Conservation (phyloP, 345 rosid species). For the Salix exigua region DNA sequence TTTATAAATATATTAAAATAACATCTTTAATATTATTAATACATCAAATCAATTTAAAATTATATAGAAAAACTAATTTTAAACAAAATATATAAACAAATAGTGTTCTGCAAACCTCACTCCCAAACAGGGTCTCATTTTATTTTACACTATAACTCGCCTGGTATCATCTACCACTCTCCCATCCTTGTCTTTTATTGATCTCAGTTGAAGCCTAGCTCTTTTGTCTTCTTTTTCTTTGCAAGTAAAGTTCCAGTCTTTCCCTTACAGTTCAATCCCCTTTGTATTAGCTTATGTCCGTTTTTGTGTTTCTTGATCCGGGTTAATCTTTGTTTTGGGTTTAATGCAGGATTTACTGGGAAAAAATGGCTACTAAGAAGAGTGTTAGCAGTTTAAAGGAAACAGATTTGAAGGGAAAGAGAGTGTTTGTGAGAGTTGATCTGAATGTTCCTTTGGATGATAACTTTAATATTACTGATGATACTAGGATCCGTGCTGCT, state of each 20-base stretch:
- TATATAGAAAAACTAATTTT: too few relatives aligned
- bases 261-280: not conserved
- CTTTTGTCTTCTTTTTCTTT: not conserved
- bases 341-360: not conserved
- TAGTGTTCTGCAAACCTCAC: too few relatives aligned
- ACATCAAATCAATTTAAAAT: too few relatives aligned
- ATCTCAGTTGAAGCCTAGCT: not conserved
- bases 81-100: too few relatives aligned
- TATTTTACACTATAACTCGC: not conserved
- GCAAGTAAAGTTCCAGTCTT: not conserved
- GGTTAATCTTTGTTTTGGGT: not conserved
- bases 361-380: conserved; percentile 40
- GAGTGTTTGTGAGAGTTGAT: conserved; percentile 51
- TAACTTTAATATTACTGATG: conserved; percentile 29
- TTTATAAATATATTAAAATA: too few relatives aligned
- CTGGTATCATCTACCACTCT: not conserved
- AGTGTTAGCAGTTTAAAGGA: conserved; percentile 48
- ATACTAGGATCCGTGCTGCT: conserved; percentile 35
- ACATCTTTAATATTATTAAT: too few relatives aligned
- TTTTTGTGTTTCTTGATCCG: not conserved
- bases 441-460: conserved; percentile 36
- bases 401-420: conserved; percentile 63
- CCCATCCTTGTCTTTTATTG: not conserved
- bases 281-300: not conserved
- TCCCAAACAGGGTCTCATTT: too few relatives aligned